Evolutionary conservation across 805 yeast genomes (phyloP).

Genomic region (Ogataea henricii): DNA sequence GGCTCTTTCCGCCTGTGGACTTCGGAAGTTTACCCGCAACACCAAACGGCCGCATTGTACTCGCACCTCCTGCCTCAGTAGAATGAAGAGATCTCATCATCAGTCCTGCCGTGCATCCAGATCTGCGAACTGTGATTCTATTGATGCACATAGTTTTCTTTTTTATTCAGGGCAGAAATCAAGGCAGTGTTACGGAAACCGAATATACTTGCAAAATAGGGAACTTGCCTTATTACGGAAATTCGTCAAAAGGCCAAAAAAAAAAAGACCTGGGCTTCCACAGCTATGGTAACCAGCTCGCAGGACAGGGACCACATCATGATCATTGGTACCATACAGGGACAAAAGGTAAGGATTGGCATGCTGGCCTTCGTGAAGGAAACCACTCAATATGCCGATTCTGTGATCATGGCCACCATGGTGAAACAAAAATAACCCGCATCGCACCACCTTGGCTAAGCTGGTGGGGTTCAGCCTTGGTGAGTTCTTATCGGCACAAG

Average conservation of each 20-base stretch:
- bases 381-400: too few species aligned
- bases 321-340: neutral
- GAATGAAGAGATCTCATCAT: neutral
- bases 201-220: neutral
- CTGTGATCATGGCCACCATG: too few species aligned
- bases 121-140: neutral
- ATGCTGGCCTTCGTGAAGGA: neutral
- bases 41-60: neutral
- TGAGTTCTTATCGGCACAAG: neutral
- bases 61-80: neutral
- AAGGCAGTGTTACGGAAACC: slow-evolving; percentile 2
- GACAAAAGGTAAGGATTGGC: neutral
- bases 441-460: neutral
- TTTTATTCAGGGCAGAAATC: neutral
- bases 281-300: slow-evolving; percentile 1
- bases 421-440: too few species aligned
- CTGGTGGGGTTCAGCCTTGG: too few species aligned
- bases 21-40: too few species aligned
- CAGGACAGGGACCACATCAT: neutral
- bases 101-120: neutral
- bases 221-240: slow-evolving; percentile 1
- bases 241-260: neutral
- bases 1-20: too few species aligned
- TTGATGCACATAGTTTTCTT: neutral
- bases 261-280: neutral